Evolutionary conservation across 2,329 filamentous ascomycete genomes (phyloP).

Genomic region (Colletotrichum paranaense): DNA sequence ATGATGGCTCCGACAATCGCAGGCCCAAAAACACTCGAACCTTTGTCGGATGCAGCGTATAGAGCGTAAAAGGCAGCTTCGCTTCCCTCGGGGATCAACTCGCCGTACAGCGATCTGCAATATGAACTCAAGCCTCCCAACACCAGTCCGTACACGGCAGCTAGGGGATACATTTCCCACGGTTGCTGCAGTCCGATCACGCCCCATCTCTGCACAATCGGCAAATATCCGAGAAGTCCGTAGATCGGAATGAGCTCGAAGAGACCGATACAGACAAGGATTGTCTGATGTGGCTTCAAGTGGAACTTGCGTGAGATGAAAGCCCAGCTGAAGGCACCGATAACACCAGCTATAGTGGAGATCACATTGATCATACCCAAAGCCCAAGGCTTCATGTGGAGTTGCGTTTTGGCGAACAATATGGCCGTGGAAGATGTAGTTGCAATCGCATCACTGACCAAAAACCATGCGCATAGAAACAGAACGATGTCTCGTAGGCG

Average conservation of each 20-base stretch:
- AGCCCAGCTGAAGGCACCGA: conserved; percentile 92
- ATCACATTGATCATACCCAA: conserved; percentile 95
- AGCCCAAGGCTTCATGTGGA: conserved; percentile 89
- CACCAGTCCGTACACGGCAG: conserved; percentile 91
- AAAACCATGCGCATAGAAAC: conserved; percentile 91
- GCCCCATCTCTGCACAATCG: conserved; percentile 79
- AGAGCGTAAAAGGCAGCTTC: conserved; percentile 97
- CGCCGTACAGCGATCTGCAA: conserved; percentile 91
- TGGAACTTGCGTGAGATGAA: conserved; percentile 77
- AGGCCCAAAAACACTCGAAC: conserved; percentile 92
- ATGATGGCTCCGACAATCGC: conserved; percentile 95
- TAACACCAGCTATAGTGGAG: conserved; percentile 83
- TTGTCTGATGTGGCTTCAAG: conserved; percentile 85
- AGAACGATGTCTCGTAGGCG: conserved; percentile 78
- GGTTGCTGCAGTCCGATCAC: conserved; percentile 89
- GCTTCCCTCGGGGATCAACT: conserved; percentile 92
- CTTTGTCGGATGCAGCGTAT: conserved; percentile 98
- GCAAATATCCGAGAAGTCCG: conserved; percentile 87
- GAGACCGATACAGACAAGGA: conserved; percentile 88
- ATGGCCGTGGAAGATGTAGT: conserved; percentile 96
- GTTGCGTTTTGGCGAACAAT: conserved; percentile 92
- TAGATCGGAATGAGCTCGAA: conserved; percentile 96
- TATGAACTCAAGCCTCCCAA: conserved; percentile 93
- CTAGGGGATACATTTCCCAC: conserved; percentile 97
- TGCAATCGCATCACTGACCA: conserved; percentile 92